Conservation (phyloP, 75 land plant species). For the Cupressus sempervirens region DNA sequence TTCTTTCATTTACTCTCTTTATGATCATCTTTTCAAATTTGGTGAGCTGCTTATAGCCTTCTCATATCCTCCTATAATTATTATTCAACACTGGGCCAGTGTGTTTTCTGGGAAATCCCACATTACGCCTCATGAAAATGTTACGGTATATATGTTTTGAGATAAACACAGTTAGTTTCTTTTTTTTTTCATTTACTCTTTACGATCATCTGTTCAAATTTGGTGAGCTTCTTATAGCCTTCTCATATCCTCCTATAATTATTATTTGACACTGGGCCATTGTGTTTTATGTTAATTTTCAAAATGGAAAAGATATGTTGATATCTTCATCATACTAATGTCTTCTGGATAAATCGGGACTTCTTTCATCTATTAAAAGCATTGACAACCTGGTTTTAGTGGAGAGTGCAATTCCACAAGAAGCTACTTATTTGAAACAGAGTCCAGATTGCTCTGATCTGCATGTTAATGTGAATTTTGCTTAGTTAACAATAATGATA, state of each 20-base stretch:
- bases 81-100: background rate
- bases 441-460: background rate
- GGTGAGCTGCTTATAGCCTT: background rate
- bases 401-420: background rate
- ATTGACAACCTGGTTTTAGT: background rate
- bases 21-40: background rate
- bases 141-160: conserved; percentile 63
- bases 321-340: background rate
- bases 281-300: background rate
- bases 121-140: conserved; percentile 69
- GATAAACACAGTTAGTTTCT: background rate
- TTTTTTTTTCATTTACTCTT: background rate
- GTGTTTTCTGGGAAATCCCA: conserved; percentile 36
- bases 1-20: background rate
- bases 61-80: background rate
- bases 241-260: background rate
- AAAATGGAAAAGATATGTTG: background rate
- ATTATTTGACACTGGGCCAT: background rate
- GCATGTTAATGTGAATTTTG: background rate
- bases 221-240: background rate
- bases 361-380: background rate
- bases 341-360: background rate
- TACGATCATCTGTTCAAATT: background rate
- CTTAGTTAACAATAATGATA: no score
- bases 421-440: background rate